phyloP scores from a whole-genome alignment of 495 filamentous ascomycete genomes.

The Rhizodiscina lignyota region DNA sequence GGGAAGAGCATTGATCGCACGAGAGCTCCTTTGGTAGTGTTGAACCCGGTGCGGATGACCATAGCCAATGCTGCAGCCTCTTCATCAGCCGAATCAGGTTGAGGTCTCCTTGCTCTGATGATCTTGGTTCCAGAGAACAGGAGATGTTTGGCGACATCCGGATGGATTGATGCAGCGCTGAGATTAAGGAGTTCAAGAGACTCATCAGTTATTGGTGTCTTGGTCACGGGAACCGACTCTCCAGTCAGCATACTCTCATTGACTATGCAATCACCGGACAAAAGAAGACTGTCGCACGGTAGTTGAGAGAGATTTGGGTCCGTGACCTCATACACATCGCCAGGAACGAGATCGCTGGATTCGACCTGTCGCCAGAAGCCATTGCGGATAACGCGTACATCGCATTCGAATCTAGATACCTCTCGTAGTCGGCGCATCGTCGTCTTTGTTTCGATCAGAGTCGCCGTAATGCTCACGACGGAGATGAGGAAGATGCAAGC shows the following conservation, averaged over 20 bases:
- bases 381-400: constrained; percentile 80
- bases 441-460: constrained; percentile 78
- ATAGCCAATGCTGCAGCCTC: constrained; percentile 86
- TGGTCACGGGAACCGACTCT: constrained; percentile 94
- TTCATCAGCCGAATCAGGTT: constrained; percentile 37
- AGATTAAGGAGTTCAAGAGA: constrained; percentile 58
- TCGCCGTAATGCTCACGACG: constrained; percentile 73
- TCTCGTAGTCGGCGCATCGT: constrained; percentile 85
- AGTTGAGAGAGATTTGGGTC: constrained; percentile 90
- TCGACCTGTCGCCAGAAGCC: constrained; percentile 87
- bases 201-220: constrained; percentile 71
- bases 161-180: constrained; percentile 57
- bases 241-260: constrained; percentile 99
- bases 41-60: constrained; percentile 86
- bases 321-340: constrained; percentile 93
- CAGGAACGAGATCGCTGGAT: constrained; percentile 81
- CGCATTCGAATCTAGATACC: constrained; percentile 87
- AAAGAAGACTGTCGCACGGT: constrained; percentile 80
- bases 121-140: constrained; percentile 93
- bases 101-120: constrained; percentile 73
- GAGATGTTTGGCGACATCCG: constrained; percentile 71
- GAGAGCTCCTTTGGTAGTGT: constrained; percentile 89
- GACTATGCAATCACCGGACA: constrained; percentile 93
- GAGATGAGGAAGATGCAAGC: constrained; percentile 93
- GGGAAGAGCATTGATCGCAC: constrained; percentile 98